These are phyloP conservation scores for Ascochyta koolunga DNA, from an alignment of 2,329 filamentous ascomycete species.

Conservation along the genomic window DNA sequence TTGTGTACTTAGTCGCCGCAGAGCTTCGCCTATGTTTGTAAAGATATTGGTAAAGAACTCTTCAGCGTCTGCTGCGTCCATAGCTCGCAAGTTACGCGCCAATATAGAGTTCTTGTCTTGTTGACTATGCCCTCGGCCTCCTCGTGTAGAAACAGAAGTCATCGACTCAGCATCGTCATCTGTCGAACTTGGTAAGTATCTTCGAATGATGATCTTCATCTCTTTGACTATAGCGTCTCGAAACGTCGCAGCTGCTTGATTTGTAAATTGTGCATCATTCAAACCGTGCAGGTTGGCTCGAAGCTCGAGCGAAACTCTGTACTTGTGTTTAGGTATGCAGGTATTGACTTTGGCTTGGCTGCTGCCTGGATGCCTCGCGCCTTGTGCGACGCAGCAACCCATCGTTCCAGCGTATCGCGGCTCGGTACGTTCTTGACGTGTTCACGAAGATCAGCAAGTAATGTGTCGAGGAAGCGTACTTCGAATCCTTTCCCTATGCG, in stretches of 20 bases:
- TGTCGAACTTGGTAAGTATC: slow-evolving; percentile 86
- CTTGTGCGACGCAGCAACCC: slow-evolving; percentile 78
- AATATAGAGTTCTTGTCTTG: slow-evolving; percentile 90
- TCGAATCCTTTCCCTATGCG: slow-evolving; percentile 90
- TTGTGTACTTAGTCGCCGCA: slow-evolving; percentile 85
- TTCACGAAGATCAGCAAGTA: slow-evolving; percentile 79
- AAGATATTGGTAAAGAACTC: slow-evolving; percentile 82
- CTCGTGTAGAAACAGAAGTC: slow-evolving; percentile 80
- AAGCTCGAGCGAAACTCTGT: slow-evolving; percentile 74
- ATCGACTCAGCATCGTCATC: slow-evolving; percentile 94
- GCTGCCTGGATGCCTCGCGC: slow-evolving; percentile 70
- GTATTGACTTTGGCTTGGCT: slow-evolving; percentile 68
- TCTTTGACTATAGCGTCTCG: slow-evolving; percentile 84
- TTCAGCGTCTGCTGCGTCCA: slow-evolving; percentile 86
- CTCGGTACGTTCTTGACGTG: slow-evolving; percentile 77
- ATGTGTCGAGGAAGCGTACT: slow-evolving; percentile 74
- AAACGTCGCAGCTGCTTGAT: slow-evolving; percentile 81
- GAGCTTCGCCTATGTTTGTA: slow-evolving; percentile 82
- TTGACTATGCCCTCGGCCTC: slow-evolving; percentile 68
- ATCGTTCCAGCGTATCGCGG: slow-evolving; percentile 79
- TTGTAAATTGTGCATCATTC: slow-evolving; percentile 79
- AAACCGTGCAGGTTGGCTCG: slow-evolving; percentile 76
- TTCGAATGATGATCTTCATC: slow-evolving; percentile 82
- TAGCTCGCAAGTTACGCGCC: slow-evolving; percentile 82
- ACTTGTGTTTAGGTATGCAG: slow-evolving; percentile 78